Base-by-base conservation (phyloP, 495 filamentous ascomycete species). In the Hypoxylon cercidicola region DNA sequence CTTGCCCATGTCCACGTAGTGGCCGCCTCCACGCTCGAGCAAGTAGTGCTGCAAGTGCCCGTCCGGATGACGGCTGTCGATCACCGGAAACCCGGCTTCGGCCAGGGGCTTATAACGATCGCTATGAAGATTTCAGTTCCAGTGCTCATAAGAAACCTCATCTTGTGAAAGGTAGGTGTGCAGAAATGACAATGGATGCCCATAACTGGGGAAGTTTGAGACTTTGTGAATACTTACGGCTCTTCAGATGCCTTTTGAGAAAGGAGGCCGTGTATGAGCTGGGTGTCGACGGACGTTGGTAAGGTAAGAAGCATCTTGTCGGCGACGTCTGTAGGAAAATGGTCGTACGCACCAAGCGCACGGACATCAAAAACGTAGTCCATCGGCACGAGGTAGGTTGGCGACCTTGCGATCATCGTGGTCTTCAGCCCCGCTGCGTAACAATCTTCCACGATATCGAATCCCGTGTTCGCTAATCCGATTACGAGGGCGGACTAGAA, bases 391-490 rank as follows among this genome's bases (percentile, higher is more conserved):
- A 81, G 60, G 52, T 77, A 74, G 12, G 75, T 76, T 2, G 71
- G 72, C 2, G 74, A 76, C 23, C 75, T 70, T 19, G 51, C 72
- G 13, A 70, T 52, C 43, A 77, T 76, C 30, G 75, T 77, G 7
- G 70, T 69, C 21, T 44, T 3, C 5, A 72, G 56, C 37, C 64
- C 62, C 6, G 71, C 60, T 3, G 52, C 34, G 32, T 71, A 52
- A 55, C 70, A 75, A 57, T 77, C 74, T 23, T 67, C 28, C 35
- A 76, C 58, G 15, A 78, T 53, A 61, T 78, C 75, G 49, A 78
- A 76, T 23, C 72, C 75, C 0, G 75, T 78, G 60, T 75, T 78
- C 37, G 75, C 75, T 5, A 72, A 75, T 21, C 75, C 74, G 34
- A 78, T 62, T 4, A 78, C 54, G 3, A 70, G n/a, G 39, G 68